Evolutionary conservation across 495 filamentous ascomycete species (phyloP), one percentile per base, ranked within the genome.

Genomic region (Physcia stellaris): DNA sequence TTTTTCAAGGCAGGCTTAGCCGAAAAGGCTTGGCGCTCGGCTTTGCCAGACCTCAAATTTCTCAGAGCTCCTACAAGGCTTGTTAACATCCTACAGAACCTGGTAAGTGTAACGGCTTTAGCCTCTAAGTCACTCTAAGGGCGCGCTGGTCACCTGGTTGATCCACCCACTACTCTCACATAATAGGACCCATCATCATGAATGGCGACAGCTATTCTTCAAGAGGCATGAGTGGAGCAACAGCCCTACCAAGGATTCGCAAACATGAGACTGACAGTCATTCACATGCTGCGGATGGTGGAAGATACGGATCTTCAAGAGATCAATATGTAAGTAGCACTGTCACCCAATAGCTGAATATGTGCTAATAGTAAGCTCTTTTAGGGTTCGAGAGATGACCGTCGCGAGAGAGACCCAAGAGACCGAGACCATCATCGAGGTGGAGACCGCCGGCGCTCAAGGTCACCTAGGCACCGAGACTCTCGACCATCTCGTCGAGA

Each of bases 191-290:
- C 37, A 27, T 27, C 62, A 78, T 41, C 43, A 93, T 93, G 85
- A 90, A 88, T 79, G 81, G 81, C 53, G 83, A 90, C 55, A 77
- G 65, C 50, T 88, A 88, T 60, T 77, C 81, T 43, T 74, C 80
- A 57, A 77, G 83, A 77, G 81, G 80, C 79, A 64, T 59, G 65
- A 51, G 43, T 37, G 39, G 35, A 33, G 51, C 47, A 53, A 54
- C 43, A 37, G 32, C 40, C 45, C 46, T 51, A 41, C 49, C 48
- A 41, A 53, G 49, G 43, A 43, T 51, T 34, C 50, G 50, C 28
- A 53, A 51, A 43, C 50, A 50, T 51, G 53, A 54, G 32, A 42
- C 50, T 47, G 46, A 41, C 43, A 48, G 52, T 45, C 51, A 54
- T 49, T 32, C 51, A 49, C 29, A 29, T 5, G 45, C 37, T 52